Evolutionary conservation across 1,284 basidiomycete genomes (phyloP).

Genomic region (Ceratobasidium sp.): DNA sequence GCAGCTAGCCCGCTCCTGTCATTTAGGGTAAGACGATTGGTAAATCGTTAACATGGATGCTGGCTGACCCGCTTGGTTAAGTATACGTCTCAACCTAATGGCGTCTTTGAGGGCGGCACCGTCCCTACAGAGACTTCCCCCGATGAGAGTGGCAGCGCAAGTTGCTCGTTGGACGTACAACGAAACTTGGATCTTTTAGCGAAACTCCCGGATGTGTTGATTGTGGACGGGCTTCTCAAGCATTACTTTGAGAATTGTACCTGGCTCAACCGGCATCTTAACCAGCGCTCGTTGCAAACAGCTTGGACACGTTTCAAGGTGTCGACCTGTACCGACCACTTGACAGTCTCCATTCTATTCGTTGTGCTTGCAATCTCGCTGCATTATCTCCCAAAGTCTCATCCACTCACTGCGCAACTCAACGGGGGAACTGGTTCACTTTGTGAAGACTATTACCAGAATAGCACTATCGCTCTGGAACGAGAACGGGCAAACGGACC

Average conservation of each 20-base stretch:
- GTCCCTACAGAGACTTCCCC: slow-evolving; percentile 51
- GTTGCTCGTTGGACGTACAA: slow-evolving; percentile 59
- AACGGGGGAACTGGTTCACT: slow-evolving; percentile 64
- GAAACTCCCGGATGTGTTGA: slow-evolving; percentile 68
- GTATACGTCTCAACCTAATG: slow-evolving; percentile 39
- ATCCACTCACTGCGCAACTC: slow-evolving; percentile 65
- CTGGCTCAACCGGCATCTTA: slow-evolving; percentile 82
- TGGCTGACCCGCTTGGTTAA: slow-evolving; percentile 1
- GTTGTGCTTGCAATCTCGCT: slow-evolving; percentile 75
- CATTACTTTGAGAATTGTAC: slow-evolving; percentile 86
- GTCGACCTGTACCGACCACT: slow-evolving; percentile 62
- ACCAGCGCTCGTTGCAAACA: slow-evolving; percentile 66
- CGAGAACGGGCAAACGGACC: slow-evolving; percentile 41
- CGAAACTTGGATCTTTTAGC: slow-evolving; percentile 74
- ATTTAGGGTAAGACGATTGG: slow-evolving; percentile 27
- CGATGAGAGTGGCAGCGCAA: slow-evolving; percentile 67
- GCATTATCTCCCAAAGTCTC: slow-evolving; percentile 68
- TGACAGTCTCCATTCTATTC: slow-evolving; percentile 74
- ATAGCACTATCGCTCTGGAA: slow-evolving; percentile 35
- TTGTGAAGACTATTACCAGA: slow-evolving; percentile 69
- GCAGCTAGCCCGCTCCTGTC: slow-evolving; percentile 36
- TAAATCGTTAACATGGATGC: neutral
- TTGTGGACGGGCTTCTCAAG: slow-evolving; percentile 74
- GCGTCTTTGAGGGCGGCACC: slow-evolving; percentile 35
- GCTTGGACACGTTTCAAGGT: slow-evolving; percentile 78